phyloP scores from a whole-genome alignment of 306 rosid genomes.

The Mucuna pruriens region DNA sequence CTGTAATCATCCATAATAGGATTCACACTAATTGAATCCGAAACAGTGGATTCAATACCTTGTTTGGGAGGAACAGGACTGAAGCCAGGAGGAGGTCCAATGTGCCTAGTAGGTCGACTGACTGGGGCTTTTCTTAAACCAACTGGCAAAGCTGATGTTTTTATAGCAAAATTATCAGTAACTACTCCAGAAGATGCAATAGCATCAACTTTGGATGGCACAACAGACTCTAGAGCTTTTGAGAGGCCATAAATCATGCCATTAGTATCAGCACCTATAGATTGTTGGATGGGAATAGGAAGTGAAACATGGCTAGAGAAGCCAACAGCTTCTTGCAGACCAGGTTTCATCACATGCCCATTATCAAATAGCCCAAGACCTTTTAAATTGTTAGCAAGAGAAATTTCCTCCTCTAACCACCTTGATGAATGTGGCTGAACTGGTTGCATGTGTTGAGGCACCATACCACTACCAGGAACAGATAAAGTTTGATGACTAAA shows the following conservation, averaged over 20 bases:
- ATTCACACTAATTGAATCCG: conserved; percentile 63
- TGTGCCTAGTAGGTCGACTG: conserved; percentile 84
- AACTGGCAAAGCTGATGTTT: conserved; percentile 45
- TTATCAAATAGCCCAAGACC: conserved; percentile 69
- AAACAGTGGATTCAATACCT: conserved; percentile 55
- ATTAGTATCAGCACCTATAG: conserved; percentile 46
- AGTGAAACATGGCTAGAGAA: conserved; percentile 44
- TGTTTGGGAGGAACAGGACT: conserved; percentile 61
- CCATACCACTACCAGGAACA: conserved; percentile 44
- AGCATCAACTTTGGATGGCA: conserved; percentile 53
- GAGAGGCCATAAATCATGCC: conserved; percentile 46
- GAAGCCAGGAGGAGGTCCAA: conserved; percentile 96
- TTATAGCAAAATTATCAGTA: conserved; percentile 46
- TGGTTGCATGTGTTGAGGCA: conserved; percentile 58
- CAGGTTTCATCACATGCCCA: conserved; percentile 58
- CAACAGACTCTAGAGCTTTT: conserved; percentile 51
- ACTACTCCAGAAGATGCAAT: conserved; percentile 51
- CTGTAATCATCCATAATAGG: conserved; percentile 83
- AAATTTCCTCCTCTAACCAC: conserved; percentile 60
- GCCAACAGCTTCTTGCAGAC: conserved; percentile 48
- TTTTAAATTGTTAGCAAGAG: conserved; percentile 59
- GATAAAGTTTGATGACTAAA: conserved; percentile 48
- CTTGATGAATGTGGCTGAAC: conserved; percentile 55
- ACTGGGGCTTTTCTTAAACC: conserved; percentile 65
- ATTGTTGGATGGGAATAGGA: conserved; percentile 63